Conservation (phyloP, 257 asterid species). For the Eustoma russellianum region DNA sequence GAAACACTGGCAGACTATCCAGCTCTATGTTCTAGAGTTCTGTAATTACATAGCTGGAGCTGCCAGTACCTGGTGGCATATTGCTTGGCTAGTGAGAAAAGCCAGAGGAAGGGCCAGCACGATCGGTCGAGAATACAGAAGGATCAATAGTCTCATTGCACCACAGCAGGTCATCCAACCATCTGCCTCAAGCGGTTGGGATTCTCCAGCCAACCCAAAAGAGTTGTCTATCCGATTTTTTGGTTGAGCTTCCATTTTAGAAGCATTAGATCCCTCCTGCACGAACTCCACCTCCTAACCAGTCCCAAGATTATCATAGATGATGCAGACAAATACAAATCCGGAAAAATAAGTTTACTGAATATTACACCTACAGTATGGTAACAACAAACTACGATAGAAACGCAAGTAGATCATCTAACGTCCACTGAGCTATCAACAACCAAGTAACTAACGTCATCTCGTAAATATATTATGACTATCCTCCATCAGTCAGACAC, state of each 20-base stretch:
- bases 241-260: conserved; percentile 18
- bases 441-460: no score
- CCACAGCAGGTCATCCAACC: conserved; percentile 18
- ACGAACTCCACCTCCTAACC: conserved; percentile 31
- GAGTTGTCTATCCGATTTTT: conserved; percentile 27
- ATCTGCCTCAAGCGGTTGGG: conserved; percentile 23
- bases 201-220: conserved; percentile 29
- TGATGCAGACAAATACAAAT: no score
- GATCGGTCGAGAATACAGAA: conserved; percentile 11
- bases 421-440: no score
- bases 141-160: conserved; percentile 37
- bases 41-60: conserved; percentile 25
- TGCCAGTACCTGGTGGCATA: conserved; percentile 16
- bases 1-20: conserved; percentile 65
- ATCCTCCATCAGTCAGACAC: no score
- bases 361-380: no score
- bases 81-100: conserved; percentile 9
- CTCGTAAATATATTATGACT: no score
- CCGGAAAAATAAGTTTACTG: no score
- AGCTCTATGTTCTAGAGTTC: conserved; percentile 54
- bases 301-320: no score
- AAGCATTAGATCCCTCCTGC: conserved; percentile 17
- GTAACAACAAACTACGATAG: no score
- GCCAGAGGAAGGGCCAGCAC: conserved; percentile 18
- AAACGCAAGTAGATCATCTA: no score